Evolutionary conservation across 2,329 filamentous ascomycete genomes (phyloP).

Genomic region (Chaetomiaceae sp.): DNA sequence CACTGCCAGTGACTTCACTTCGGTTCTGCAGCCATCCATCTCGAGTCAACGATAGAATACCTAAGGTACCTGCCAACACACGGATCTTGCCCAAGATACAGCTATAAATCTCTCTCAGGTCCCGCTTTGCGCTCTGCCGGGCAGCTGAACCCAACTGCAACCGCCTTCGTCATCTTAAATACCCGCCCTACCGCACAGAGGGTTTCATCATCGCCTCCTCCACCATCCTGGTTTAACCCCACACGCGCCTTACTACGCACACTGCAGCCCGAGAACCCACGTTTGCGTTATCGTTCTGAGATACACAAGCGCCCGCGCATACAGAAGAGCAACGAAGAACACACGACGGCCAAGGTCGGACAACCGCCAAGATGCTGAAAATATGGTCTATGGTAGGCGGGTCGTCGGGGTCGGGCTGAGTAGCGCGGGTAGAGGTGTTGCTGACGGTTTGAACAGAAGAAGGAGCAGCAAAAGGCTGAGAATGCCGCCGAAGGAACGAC

Average conservation of each 20-base stretch:
- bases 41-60: neutral
- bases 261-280: constrained; percentile 3
- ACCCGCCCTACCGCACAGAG: neutral
- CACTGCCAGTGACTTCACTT: constrained; percentile 2
- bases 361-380: constrained; percentile 76
- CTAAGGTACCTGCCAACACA: neutral
- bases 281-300: neutral
- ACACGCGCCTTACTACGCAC: neutral
- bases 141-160: neutral
- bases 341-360: constrained; percentile 2
- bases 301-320: neutral
- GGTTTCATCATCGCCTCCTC: neutral
- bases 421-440: constrained; percentile 18
- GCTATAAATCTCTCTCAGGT: neutral
- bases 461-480: constrained; percentile 93
- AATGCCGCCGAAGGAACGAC: constrained; percentile 62
- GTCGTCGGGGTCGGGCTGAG: neutral
- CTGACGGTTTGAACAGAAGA: constrained; percentile 61
- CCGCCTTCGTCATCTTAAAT: neutral
- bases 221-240: neutral
- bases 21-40: constrained; percentile 6
- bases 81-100: neutral
- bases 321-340: neutral
- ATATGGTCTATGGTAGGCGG: constrained; percentile 96
- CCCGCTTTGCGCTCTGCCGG: too few relatives aligned